Evolutionary conservation across 768 basidiomycete genomes (phyloP).

Genomic region (Russula griseocarnosa): DNA sequence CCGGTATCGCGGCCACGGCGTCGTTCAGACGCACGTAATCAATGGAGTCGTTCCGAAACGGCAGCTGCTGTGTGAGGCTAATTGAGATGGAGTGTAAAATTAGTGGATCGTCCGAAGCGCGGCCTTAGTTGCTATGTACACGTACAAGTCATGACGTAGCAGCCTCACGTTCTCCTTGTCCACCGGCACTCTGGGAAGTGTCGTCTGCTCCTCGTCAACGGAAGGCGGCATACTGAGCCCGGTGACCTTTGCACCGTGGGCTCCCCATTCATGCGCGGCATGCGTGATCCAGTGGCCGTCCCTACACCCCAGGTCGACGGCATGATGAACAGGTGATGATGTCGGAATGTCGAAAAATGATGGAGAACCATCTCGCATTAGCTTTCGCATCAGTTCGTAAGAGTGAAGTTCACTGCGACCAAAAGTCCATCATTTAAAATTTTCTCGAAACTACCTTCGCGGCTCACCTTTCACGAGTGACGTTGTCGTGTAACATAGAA

Average conservation of each 20-base stretch:
- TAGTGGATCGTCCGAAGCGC: conserved; percentile 7
- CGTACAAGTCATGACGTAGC: conserved; percentile 66
- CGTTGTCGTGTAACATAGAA: conserved; percentile 13
- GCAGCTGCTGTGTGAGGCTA: conserved; percentile 54
- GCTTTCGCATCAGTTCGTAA: conserved; percentile 47
- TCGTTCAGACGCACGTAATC: conserved; percentile 75
- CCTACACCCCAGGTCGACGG: conserved; percentile 77
- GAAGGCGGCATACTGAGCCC: conserved; percentile 61
- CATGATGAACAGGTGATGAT: conserved; percentile 46
- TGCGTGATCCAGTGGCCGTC: conserved; percentile 62
- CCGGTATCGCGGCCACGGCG: conserved; percentile 57
- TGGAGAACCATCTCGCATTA: conserved; percentile 51
- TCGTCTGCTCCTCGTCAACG: conserved; percentile 21
- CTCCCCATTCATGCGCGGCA: conserved; percentile 60
- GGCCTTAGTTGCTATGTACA: conserved; percentile 20
- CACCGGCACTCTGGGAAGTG: not conserved
- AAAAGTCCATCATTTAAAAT: conserved; percentile 22
- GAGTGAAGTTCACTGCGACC: conserved; percentile 55
- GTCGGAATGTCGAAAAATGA: conserved; percentile 53
- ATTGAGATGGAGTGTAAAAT: conserved; percentile 11
- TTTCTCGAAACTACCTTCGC: not conserved
- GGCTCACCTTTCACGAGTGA: conserved; percentile 16
- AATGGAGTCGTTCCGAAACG: conserved; percentile 59
- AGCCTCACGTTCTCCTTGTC: conserved; percentile 46
- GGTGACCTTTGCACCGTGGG: conserved; percentile 46